Conservation (phyloP, 345 rosid genomes). For the Combretum micranthum region DNA sequence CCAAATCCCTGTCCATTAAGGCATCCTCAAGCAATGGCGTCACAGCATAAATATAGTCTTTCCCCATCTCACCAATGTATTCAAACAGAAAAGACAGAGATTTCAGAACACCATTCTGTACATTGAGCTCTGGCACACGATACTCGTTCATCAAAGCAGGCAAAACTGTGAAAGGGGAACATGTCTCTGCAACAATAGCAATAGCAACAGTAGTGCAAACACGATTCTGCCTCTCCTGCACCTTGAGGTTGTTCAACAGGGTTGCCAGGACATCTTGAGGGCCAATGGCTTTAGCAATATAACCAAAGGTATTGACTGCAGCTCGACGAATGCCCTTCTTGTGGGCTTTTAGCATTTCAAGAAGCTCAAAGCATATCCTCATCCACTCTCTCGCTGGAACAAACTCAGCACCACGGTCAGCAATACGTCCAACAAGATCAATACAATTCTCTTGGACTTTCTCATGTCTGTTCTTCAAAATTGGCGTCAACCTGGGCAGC, state of each 20-base stretch:
- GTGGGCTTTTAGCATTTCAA: conserved; percentile 99
- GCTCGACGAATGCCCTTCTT: conserved; percentile 98
- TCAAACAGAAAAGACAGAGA: conserved; percentile 93
- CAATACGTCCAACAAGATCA: conserved; percentile 97
- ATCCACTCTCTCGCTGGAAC: conserved; percentile 99
- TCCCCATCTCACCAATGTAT: conserved; percentile 99
- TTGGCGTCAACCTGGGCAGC: conserved; percentile 96
- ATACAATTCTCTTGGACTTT: conserved; percentile 99
- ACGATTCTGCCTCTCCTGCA: conserved; percentile 99
- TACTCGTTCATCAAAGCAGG: conserved; percentile 98
- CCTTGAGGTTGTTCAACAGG: conserved; percentile 91
- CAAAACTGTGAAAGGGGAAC: conserved; percentile 91
- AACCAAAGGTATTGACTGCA: conserved; percentile 94
- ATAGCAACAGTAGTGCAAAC: conserved; percentile 98
- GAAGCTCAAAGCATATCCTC: conserved; percentile 97
- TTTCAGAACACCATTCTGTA: conserved; percentile 96
- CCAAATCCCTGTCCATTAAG: conserved; percentile 94
- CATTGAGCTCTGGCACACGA: conserved; percentile 95
- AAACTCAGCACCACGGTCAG: conserved; percentile 99
- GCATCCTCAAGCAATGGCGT: conserved; percentile 98
- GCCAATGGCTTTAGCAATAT: conserved; percentile 98
- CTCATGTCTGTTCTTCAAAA: conserved; percentile 98
- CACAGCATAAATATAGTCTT: conserved; percentile 95
- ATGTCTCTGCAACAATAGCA: conserved; percentile 95
- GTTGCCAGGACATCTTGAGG: conserved; percentile 99